phyloP scores from a whole-genome alignment of 768 basidiomycete species.

The Kockovaella imperatae region DNA sequence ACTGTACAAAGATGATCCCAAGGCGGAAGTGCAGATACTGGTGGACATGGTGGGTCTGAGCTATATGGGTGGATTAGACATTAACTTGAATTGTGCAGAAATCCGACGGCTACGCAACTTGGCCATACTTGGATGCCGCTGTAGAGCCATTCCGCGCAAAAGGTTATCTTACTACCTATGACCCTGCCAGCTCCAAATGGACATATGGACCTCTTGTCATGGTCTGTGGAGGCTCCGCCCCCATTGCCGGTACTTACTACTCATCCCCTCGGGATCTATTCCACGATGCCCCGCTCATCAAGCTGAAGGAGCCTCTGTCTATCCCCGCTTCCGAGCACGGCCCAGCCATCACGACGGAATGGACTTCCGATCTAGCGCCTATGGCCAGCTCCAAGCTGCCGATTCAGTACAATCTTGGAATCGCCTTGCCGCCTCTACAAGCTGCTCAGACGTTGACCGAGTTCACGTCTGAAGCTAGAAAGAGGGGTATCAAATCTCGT shows the following conservation, averaged over 20 bases:
- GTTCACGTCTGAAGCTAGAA: constrained; percentile 1
- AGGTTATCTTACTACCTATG: constrained; percentile 18
- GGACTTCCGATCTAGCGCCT: constrained; percentile 16
- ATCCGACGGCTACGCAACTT: constrained; percentile 16
- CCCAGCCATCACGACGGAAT: constrained; percentile 11
- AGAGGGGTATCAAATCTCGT: constrained; percentile 12
- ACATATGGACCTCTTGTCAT: constrained; percentile 22
- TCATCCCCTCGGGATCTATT: constrained; percentile 18
- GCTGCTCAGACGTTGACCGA: neutral
- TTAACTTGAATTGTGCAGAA: constrained; percentile 13
- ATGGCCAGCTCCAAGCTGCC: constrained; percentile 24
- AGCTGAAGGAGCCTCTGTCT: constrained; percentile 4
- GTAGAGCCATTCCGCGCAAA: constrained; percentile 20
- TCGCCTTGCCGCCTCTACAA: neutral
- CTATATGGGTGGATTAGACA: neutral
- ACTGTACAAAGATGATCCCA: constrained; percentile 13
- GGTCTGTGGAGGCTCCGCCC: constrained; percentile 27
- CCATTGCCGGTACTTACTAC: constrained; percentile 12
- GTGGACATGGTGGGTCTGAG: constrained; percentile 26
- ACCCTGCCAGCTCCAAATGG: constrained; percentile 8
- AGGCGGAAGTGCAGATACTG: constrained; percentile 11
- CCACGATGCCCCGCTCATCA: constrained; percentile 20
- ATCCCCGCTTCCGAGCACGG: constrained; percentile 5
- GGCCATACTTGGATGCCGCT: constrained; percentile 15
- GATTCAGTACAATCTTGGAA: constrained; percentile 3